phyloP scores from a whole-genome alignment of 495 filamentous ascomycete genomes.

The Articulospora tetracladia region DNA sequence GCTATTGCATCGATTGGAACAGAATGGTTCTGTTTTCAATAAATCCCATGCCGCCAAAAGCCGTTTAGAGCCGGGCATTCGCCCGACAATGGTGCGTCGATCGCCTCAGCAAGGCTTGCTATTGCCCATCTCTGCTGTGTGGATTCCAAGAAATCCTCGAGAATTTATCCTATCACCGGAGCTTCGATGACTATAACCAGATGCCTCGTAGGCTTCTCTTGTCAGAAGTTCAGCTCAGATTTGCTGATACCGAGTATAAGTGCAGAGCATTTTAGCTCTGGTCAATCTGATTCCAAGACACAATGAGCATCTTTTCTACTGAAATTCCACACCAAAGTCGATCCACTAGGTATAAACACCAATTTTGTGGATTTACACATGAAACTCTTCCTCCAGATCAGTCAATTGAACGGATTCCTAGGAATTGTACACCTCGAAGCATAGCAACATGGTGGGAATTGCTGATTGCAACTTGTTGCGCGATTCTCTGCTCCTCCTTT shows the following conservation, averaged over 20 bases:
- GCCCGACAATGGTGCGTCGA: neutral
- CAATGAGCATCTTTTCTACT: conserved; percentile 2
- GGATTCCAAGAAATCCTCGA: too few species aligned
- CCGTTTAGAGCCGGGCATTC: neutral
- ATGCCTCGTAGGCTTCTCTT: too few species aligned
- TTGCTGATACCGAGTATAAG: too few species aligned
- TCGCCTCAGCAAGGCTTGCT: neutral
- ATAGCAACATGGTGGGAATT: conserved; percentile 22
- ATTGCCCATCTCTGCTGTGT: neutral
- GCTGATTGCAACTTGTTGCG: conserved; percentile 6
- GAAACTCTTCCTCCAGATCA: neutral
- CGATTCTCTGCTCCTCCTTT: conserved; percentile 13
- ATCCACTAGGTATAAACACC: conserved; percentile 4
- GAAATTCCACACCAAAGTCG: neutral
- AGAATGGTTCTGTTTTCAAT: too few species aligned
- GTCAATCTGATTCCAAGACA: neutral
- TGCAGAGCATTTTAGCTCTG: neutral
- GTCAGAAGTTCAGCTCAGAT: too few species aligned
- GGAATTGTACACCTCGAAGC: conserved; percentile 4
- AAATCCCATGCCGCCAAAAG: neutral
- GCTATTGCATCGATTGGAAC: neutral
- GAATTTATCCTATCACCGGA: neutral
- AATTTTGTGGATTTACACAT: neutral
- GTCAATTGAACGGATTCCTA: conserved; percentile 1
- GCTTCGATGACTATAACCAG: too few species aligned